phyloP scores from a whole-genome alignment of 2,329 filamentous ascomycete genomes.

The Xylaria digitata region DNA sequence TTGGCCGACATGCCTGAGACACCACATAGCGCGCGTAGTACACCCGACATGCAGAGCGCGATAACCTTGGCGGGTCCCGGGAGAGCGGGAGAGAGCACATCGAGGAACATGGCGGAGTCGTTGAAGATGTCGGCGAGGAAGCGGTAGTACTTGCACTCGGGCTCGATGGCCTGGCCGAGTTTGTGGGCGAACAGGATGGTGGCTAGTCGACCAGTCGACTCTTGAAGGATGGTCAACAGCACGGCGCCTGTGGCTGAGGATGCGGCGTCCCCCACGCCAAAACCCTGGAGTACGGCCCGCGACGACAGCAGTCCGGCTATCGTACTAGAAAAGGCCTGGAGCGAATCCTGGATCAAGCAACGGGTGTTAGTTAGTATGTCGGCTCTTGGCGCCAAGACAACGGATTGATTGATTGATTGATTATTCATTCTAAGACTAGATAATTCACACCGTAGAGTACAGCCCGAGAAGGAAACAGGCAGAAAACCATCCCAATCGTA shows the following conservation, averaged over 20 bases:
- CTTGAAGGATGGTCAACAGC: conserved; percentile 84
- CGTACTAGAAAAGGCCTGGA: conserved; percentile 86
- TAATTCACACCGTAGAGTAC: neutral
- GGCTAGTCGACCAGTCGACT: conserved; percentile 81
- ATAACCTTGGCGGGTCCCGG: conserved; percentile 58
- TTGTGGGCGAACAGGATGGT: conserved; percentile 89
- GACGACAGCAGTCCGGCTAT: conserved; percentile 84
- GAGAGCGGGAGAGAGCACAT: conserved; percentile 81
- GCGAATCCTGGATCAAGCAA: conserved; percentile 66
- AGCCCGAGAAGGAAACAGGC: neutral
- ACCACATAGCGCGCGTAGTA: conserved; percentile 76
- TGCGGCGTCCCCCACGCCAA: conserved; percentile 85
- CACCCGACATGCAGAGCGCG: conserved; percentile 62
- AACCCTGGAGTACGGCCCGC: conserved; percentile 79
- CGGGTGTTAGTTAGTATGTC: neutral
- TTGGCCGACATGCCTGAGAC: conserved; percentile 92
- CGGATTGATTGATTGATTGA: neutral
- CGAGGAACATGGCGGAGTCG: conserved; percentile 85
- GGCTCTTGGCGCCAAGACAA: neutral
- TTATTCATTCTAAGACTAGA: neutral
- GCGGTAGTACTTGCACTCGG: conserved; percentile 90
- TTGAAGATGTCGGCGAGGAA: conserved; percentile 91
- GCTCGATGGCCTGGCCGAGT: conserved; percentile 84
- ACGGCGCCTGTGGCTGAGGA: conserved; percentile 84
- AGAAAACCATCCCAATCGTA: neutral